Conservation (phyloP, 495 filamentous ascomycete genomes). For the Pyronema omphalodes region DNA sequence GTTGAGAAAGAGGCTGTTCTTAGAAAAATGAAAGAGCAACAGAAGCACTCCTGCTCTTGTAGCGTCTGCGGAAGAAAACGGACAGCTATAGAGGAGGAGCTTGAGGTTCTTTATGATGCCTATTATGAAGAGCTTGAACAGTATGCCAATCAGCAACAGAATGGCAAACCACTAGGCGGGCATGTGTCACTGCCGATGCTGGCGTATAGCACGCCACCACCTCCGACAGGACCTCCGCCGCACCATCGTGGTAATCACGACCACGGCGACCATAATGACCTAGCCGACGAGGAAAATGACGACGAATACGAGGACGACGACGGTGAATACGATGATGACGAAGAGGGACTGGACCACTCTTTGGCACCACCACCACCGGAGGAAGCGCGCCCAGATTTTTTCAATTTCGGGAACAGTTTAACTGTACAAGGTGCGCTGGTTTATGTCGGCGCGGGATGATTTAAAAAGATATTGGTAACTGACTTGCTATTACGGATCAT, state of each 20-base stretch:
- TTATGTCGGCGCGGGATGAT: constrained; percentile 19
- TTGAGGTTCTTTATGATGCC: constrained; percentile 97
- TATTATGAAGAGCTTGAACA: constrained; percentile 98
- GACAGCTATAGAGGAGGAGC: constrained; percentile 92
- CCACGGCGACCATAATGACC: constrained; percentile 31
- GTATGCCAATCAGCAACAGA: constrained; percentile 80
- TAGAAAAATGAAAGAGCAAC: constrained; percentile 99
- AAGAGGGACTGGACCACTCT: constrained; percentile 38
- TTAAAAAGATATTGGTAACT: constrained; percentile 26
- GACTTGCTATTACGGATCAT: constrained; percentile 23
- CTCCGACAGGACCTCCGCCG: constrained; percentile 17
- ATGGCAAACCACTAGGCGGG: constrained; percentile 25
- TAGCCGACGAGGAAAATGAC: constrained; percentile 44
- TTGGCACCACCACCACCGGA: constrained; percentile 25
- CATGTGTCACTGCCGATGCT: constrained; percentile 11
- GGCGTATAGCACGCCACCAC: constrained; percentile 19
- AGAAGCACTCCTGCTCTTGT: constrained; percentile 97
- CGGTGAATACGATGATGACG: constrained; percentile 45
- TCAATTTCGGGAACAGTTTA: constrained; percentile 91
- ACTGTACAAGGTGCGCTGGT: constrained; percentile 72
- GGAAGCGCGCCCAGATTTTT: constrained; percentile 56
- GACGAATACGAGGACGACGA: constrained; percentile 32
- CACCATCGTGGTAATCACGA: constrained; percentile 16
- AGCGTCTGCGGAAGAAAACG: constrained; percentile 92
- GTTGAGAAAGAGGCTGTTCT: constrained; percentile 97